Evolutionary conservation across 768 basidiomycete genomes (phyloP).

Genomic region (Boletus sp.): DNA sequence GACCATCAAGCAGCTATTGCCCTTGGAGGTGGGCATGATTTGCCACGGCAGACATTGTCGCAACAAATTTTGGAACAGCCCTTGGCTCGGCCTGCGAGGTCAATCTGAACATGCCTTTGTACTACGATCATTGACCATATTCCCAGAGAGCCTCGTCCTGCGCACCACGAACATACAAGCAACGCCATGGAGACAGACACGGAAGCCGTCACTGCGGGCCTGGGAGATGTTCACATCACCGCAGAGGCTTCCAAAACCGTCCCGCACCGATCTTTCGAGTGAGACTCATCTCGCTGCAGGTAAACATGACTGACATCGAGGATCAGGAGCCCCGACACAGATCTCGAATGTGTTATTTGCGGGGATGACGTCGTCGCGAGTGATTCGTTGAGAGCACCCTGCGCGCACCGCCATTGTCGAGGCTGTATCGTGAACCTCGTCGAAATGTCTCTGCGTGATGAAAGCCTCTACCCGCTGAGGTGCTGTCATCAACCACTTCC

Average conservation of each 20-base stretch:
- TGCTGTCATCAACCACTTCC: constrained; percentile 45
- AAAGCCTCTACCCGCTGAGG: constrained; percentile 48
- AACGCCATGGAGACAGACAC: not conserved
- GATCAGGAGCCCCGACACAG: not conserved
- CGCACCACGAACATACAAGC: not conserved
- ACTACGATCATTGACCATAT: not conserved
- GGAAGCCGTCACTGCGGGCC: not conserved
- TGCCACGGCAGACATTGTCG: constrained; percentile 16
- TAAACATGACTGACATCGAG: not conserved
- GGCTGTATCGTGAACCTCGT: constrained; percentile 43
- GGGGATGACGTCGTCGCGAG: constrained; percentile 29
- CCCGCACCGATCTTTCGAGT: not conserved
- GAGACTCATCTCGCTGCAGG: not conserved
- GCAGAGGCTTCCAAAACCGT: not conserved
- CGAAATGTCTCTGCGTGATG: constrained; percentile 42
- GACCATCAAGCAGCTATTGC: constrained; percentile 43
- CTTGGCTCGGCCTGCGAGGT: constrained; percentile 2
- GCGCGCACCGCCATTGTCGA: constrained; percentile 46
- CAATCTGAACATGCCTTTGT: not conserved
- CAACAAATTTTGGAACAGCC: constrained; percentile 13
- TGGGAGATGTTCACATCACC: constrained; percentile 2
- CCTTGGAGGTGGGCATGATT: constrained; percentile 27
- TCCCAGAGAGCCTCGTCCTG: constrained; percentile 1
- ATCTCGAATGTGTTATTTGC: constrained; percentile 39
- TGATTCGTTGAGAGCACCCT: constrained; percentile 38